Conservation (phyloP, 805 yeast genomes). For the Myxozyma vanderwaltii region DNA sequence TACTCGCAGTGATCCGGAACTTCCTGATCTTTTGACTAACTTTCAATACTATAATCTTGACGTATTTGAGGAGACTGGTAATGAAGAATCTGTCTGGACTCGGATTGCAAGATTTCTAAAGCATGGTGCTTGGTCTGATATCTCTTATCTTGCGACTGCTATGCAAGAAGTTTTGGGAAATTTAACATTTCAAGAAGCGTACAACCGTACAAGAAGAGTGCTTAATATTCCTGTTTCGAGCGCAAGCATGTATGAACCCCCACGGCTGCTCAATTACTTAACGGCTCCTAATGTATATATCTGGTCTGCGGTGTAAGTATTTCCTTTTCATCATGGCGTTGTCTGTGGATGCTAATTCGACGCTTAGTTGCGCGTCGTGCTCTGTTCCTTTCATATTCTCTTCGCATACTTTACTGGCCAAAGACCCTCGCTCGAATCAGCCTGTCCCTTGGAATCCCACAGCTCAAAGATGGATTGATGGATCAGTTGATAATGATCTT, state of each 20-base stretch:
- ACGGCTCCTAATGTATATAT: conserved; percentile 92
- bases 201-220: conserved; percentile 90
- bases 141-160: conserved; percentile 66
- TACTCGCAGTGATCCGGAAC: conserved; percentile 73
- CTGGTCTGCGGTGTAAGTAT: conserved; percentile 74
- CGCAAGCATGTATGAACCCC: conserved; percentile 87
- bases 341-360: conserved; percentile 63
- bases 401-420: conserved; percentile 81
- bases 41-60: conserved; percentile 47
- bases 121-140: conserved; percentile 89
- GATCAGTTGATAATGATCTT: conserved; percentile 91
- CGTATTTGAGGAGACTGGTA: conserved; percentile 59
- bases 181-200: conserved; percentile 90
- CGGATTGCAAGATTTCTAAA: conserved; percentile 67
- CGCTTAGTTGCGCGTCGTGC: conserved; percentile 76
- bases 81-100: conserved; percentile 54
- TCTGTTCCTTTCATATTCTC: conserved; percentile 91
- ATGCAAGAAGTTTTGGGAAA: conserved; percentile 82
- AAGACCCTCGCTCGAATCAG: conserved; percentile 70
- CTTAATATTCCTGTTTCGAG: conserved; percentile 92
- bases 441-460: conserved; percentile 81
- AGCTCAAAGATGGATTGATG: conserved; percentile 84
- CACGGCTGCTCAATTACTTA: conserved; percentile 81
- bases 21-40: conserved; percentile 52
- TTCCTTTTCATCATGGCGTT: conserved; percentile 71